A percentile compares a stretch with the other conserved stretches of the same genome.
These are phyloP conservation scores for Coniochaeta sp. DNA, from an alignment of 2,329 filamentous ascomycete species.

Conservation along the genomic window DNA sequence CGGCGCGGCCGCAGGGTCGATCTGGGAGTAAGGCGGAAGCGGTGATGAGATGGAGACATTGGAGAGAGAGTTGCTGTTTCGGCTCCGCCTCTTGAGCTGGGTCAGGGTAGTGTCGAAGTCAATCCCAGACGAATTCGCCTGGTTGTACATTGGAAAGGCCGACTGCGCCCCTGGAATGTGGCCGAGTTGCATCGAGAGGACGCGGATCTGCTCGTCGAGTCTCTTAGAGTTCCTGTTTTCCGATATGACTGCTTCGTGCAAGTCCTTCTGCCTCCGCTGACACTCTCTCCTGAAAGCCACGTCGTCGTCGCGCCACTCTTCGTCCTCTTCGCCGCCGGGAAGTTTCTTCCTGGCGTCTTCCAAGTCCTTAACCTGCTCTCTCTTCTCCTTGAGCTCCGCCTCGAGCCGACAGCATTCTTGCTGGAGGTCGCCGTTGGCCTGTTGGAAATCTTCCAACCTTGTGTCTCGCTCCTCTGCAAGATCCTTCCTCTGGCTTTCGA, in stretches of 20 bases:
- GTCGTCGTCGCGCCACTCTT: slow-evolving; percentile 45
- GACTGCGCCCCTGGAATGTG: slow-evolving; percentile 19
- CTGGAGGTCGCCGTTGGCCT: slow-evolving; percentile 53
- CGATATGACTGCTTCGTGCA: slow-evolving; percentile 41
- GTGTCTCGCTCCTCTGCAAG: slow-evolving; percentile 43
- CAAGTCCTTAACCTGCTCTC: slow-evolving; percentile 63
- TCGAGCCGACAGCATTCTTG: slow-evolving; percentile 60
- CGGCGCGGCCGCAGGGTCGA: slow-evolving; percentile 26
- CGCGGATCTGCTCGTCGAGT: slow-evolving; percentile 38
- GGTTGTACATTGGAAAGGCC: slow-evolving; percentile 32
- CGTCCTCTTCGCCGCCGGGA: slow-evolving; percentile 53
- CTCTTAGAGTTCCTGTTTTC: slow-evolving; percentile 39
- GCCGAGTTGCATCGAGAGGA: slow-evolving; percentile 39
- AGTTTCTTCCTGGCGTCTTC: slow-evolving; percentile 63
- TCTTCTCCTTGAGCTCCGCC: slow-evolving; percentile 64
- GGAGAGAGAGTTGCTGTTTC: slow-evolving; percentile 38
- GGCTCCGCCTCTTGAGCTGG: slow-evolving; percentile 40
- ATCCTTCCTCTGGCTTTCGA: slow-evolving; percentile 44
- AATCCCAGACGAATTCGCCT: slow-evolving; percentile 33
- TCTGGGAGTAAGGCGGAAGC: slow-evolving; percentile 27
- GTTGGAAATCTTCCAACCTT: slow-evolving; percentile 43
- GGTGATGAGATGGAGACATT: slow-evolving; percentile 31
- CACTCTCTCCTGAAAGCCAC: slow-evolving; percentile 47
- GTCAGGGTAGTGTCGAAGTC: slow-evolving; percentile 38
- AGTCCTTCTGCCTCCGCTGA: slow-evolving; percentile 42